These are phyloP conservation scores for Shiraia sp. DNA, from an alignment of 2,329 filamentous ascomycete species.

Conservation along the genomic window DNA sequence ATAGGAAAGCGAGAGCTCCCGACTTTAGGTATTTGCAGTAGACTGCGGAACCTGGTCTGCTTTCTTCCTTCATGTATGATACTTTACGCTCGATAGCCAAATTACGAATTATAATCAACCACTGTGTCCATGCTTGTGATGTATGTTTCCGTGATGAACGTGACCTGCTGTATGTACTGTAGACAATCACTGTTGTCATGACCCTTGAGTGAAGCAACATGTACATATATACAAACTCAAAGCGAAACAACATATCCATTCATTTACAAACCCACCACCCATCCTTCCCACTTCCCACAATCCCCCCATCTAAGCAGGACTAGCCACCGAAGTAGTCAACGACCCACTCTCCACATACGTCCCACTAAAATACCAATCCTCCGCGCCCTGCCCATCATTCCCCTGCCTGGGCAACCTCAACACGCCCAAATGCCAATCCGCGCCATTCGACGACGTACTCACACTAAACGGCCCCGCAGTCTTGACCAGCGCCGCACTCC, in stretches of 20 bases:
- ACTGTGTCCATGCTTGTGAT: background rate
- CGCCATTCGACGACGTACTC: constrained; percentile 67
- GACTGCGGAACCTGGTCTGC: too few relatives aligned
- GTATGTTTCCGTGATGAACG: too few relatives aligned
- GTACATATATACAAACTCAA: too few relatives aligned
- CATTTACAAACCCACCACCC: too few relatives aligned
- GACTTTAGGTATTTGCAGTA: constrained; percentile 59
- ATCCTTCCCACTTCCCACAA: background rate
- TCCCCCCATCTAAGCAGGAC: constrained; percentile 20
- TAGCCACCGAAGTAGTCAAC: constrained; percentile 39
- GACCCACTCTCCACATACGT: constrained; percentile 69
- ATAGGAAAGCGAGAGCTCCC: constrained; percentile 78
- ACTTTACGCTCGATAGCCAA: too few relatives aligned
- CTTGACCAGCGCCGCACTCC: constrained; percentile 59
- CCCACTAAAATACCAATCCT: constrained; percentile 74
- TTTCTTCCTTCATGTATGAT: too few relatives aligned
- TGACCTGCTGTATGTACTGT: too few relatives aligned
- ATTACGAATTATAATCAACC: background rate
- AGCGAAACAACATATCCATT: too few relatives aligned
- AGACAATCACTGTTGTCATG: too few relatives aligned
- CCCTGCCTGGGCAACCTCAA: constrained; percentile 65
- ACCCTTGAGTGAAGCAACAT: background rate
- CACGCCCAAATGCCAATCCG: constrained; percentile 74
- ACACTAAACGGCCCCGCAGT: constrained; percentile 64
- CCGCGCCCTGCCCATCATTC: constrained; percentile 55